Conservation (phyloP, 768 basidiomycete species). For the Lactarius sanguifluus region DNA sequence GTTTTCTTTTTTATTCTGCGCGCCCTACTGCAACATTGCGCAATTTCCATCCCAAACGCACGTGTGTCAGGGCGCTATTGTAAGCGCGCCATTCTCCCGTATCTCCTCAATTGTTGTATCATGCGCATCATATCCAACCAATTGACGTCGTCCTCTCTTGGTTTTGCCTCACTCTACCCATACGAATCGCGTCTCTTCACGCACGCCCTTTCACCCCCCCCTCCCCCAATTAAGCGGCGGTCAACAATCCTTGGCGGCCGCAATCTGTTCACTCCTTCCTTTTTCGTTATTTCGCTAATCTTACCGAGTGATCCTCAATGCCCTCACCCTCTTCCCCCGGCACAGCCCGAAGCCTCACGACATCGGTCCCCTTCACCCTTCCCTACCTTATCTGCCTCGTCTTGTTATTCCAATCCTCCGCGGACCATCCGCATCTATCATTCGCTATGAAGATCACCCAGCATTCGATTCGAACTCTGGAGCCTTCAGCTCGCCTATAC, state of each 20-base stretch:
- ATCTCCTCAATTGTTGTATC: background rate
- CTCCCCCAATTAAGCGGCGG: background rate
- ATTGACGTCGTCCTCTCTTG: background rate
- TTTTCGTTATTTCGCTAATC: conserved; percentile 2
- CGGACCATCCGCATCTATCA: conserved; percentile 3
- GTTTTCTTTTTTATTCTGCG: background rate
- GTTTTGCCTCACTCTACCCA: background rate
- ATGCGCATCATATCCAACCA: background rate
- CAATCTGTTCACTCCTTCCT: background rate
- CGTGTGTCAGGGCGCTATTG: conserved; percentile 11
- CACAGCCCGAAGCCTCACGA: conserved; percentile 13
- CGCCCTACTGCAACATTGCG: background rate
- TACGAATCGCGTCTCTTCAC: background rate
- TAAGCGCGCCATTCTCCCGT: conserved; percentile 13
- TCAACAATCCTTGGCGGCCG: background rate
- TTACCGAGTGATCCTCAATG: background rate
- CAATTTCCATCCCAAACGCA: conserved; percentile 9
- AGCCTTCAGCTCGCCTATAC: background rate
- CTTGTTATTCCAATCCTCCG: conserved; percentile 5
- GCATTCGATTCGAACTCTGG: background rate
- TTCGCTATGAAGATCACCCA: conserved; percentile 1
- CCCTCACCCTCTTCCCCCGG: background rate
- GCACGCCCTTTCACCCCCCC: background rate
- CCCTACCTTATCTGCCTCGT: conserved; percentile 8
- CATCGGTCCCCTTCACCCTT: conserved; percentile 4